Evolutionary conservation across 345 rosid genomes (phyloP).

Genomic region (Eucalyptus pumila): DNA sequence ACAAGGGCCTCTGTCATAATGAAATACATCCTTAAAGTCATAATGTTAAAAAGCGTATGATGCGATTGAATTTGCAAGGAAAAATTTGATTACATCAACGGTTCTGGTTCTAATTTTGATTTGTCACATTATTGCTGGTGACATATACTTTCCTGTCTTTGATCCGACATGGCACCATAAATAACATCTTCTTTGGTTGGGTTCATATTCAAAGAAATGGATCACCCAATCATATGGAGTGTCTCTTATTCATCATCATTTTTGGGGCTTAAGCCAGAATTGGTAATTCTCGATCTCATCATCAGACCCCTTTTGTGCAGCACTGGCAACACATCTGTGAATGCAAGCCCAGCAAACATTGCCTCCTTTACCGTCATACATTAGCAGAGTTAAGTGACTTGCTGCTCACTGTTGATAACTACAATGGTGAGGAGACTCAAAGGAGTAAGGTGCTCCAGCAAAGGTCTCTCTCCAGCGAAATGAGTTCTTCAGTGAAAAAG

Average conservation of each 20-base stretch:
- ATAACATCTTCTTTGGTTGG: neutral
- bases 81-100: neutral
- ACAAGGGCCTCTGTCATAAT: neutral
- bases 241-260: neutral
- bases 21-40: neutral
- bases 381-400: constrained; percentile 58
- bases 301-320: constrained; percentile 31
- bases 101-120: neutral
- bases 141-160: neutral
- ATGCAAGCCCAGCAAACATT: constrained; percentile 54
- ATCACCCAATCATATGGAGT: neutral
- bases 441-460: constrained; percentile 15
- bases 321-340: constrained; percentile 90
- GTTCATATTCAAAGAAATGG: neutral
- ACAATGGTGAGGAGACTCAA: constrained; percentile 17
- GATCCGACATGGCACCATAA: neutral
- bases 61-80: neutral
- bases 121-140: neutral
- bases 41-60: neutral
- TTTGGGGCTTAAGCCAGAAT: neutral
- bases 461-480: constrained; percentile 24
- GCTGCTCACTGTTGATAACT: constrained; percentile 28
- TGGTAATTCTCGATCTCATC: neutral
- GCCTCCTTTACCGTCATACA: constrained; percentile 70
- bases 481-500: constrained; percentile 39